Percentiles rank a stretch among this genome's conserved stretches.
These are phyloP conservation scores for Dendrocalamus sinicus DNA, from an alignment of 176 grass and related monocot species.

Conservation along the genomic window DNA sequence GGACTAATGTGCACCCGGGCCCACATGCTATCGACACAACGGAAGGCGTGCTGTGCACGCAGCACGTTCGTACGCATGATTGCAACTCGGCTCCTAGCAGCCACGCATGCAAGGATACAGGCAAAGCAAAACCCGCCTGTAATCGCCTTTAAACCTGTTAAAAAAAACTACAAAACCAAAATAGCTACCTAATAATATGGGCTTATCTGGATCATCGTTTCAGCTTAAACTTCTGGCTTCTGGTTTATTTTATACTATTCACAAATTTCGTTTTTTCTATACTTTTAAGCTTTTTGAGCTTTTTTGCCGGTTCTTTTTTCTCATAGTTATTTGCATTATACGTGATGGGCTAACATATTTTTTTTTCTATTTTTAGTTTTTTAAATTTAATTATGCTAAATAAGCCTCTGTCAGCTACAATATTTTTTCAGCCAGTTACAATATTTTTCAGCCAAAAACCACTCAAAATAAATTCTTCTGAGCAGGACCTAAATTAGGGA, in stretches of 20 bases:
- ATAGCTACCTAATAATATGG: conserved; percentile 14
- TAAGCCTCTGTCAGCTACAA: too few relatives aligned
- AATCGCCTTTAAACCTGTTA: not conserved
- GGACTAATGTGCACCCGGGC: not conserved
- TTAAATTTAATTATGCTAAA: too few relatives aligned
- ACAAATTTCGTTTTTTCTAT: too few relatives aligned
- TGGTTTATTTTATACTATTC: too few relatives aligned
- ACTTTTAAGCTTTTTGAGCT: fast-evolving
- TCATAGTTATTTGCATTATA: too few relatives aligned
- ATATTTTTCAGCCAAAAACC: too few relatives aligned
- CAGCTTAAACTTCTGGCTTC: too few relatives aligned
- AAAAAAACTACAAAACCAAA: conserved; percentile 29
- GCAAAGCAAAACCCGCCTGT: not conserved
- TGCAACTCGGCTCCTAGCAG: not conserved
- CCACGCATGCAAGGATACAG: not conserved
- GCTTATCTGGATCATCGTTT: not conserved
- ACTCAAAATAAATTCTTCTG: too few relatives aligned
- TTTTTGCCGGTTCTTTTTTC: too few relatives aligned
- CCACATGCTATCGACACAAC: not conserved
- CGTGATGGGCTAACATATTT: too few relatives aligned
- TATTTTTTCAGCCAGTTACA: too few relatives aligned
- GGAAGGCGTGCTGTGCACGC: not conserved
- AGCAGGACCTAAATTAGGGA: not conserved
- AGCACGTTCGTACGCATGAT: not conserved
- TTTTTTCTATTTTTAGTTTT: too few relatives aligned